Percentiles rank a stretch among this genome's conserved stretches.
Conservation (phyloP, 495 filamentous ascomycete species). For the Penicillium riverlandense region DNA sequence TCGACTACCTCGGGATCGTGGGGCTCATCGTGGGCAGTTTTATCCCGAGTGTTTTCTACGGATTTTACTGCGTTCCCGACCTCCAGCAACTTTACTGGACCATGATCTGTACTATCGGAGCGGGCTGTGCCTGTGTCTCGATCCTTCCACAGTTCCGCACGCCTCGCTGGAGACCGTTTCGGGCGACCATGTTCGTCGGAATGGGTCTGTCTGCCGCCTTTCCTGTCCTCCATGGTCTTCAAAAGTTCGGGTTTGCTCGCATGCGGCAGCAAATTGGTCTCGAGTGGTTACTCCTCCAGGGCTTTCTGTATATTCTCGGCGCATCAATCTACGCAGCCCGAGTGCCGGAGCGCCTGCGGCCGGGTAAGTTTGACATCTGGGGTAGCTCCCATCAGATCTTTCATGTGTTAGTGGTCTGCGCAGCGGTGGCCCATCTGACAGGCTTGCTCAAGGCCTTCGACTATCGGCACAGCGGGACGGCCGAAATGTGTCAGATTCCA, state of each 20-base stretch:
- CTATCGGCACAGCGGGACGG: slow-evolving; percentile 41
- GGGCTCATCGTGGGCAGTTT: slow-evolving; percentile 82
- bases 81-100: slow-evolving; percentile 64
- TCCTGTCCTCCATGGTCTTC: slow-evolving; percentile 68
- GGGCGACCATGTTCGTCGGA: slow-evolving; percentile 84
- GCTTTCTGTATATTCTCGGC: slow-evolving; percentile 77
- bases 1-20: slow-evolving; percentile 91
- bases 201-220: slow-evolving; percentile 81
- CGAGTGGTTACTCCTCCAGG: slow-evolving; percentile 72
- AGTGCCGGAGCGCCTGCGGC: slow-evolving; percentile 41
- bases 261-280: slow-evolving; percentile 72
- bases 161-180: slow-evolving; percentile 73
- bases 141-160: slow-evolving; percentile 75
- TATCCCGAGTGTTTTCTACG: slow-evolving; percentile 81
- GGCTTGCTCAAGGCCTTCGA: slow-evolving; percentile 53
- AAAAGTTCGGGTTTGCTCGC: slow-evolving; percentile 48
- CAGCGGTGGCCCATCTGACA: slow-evolving; percentile 49
- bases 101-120: slow-evolving; percentile 71
- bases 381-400: slow-evolving; percentile 61
- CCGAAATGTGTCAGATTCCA: slow-evolving; percentile 30
- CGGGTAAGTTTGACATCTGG: slow-evolving; percentile 52
- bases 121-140: slow-evolving; percentile 67
- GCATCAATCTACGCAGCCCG: slow-evolving; percentile 73
- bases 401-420: slow-evolving; percentile 56
- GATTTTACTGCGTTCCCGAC: slow-evolving; percentile 59